Evolutionary conservation across 495 filamentous ascomycete genomes (phyloP).

Genomic region (Hyphodiscus hymeniophilus): DNA sequence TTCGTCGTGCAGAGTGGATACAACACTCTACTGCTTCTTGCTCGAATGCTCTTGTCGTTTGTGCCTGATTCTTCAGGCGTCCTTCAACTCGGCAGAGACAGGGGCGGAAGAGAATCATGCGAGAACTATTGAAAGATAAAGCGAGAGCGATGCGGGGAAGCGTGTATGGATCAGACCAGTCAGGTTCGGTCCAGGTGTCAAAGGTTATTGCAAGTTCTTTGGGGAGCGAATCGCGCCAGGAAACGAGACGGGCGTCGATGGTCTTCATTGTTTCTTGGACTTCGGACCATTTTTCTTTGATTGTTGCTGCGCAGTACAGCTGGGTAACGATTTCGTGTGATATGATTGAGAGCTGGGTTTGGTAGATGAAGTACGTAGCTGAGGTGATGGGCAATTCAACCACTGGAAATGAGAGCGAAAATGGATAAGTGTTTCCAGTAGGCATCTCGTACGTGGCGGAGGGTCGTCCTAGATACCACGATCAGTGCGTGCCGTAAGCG

Average conservation of each 20-base stretch:
- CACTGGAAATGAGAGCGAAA: slow-evolving; percentile 1
- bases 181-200: slow-evolving; percentile 4
- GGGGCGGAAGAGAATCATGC: slow-evolving; percentile 52
- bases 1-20: slow-evolving; percentile 47
- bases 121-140: slow-evolving; percentile 49
- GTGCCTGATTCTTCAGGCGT: slow-evolving; percentile 33
- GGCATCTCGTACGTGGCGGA: slow-evolving; percentile 7
- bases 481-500: background rate
- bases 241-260: slow-evolving; percentile 41
- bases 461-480: background rate
- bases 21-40: slow-evolving; percentile 45
- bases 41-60: slow-evolving; percentile 39
- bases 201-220: slow-evolving; percentile 37
- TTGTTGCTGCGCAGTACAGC: slow-evolving; percentile 50
- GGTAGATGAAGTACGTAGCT: slow-evolving; percentile 41
- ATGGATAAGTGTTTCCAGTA: background rate
- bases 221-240: slow-evolving; percentile 47
- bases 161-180: slow-evolving; percentile 24
- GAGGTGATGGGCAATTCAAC: slow-evolving; percentile 17
- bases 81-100: slow-evolving; percentile 49
- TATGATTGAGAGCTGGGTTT: slow-evolving; percentile 43
- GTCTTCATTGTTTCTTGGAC: slow-evolving; percentile 49
- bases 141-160: slow-evolving; percentile 32
- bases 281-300: slow-evolving; percentile 47
- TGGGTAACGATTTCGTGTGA: slow-evolving; percentile 45